These are phyloP conservation scores for Botrytis squamosa DNA, from an alignment of 2,329 filamentous ascomycete species.

Conservation along the genomic window DNA sequence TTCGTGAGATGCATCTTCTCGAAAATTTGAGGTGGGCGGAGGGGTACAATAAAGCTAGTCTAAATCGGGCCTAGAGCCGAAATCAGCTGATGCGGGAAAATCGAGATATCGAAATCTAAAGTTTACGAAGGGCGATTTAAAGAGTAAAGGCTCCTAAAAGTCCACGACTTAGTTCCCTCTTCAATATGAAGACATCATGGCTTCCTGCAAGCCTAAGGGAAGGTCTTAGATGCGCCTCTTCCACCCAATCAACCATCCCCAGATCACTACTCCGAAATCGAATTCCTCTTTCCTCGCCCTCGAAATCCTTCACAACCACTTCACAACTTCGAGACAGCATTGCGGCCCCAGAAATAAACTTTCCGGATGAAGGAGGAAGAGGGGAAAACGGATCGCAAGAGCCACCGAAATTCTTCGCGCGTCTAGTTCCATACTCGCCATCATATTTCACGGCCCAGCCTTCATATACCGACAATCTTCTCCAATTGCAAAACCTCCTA, in stretches of 20 bases:
- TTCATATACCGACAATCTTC: constrained; percentile 79
- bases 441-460: constrained; percentile 94
- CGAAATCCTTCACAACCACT: constrained; percentile 35
- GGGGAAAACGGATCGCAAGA: constrained; percentile 31
- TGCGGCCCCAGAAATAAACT: constrained; percentile 47
- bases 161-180: constrained; percentile 20
- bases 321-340: constrained; percentile 39
- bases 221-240: constrained; percentile 31
- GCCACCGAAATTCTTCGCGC: constrained; percentile 50
- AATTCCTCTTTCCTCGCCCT: constrained; percentile 23
- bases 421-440: constrained; percentile 77
- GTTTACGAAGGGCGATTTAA: constrained; percentile 7
- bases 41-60: constrained; percentile 13
- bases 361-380: constrained; percentile 35
- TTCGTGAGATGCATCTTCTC: constrained; percentile 19
- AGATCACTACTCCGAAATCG: constrained; percentile 24
- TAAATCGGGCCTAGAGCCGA: background rate
- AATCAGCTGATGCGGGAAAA: constrained; percentile 20
- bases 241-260: constrained; percentile 22
- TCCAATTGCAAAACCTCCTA: constrained; percentile 69
- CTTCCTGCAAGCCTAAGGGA: constrained; percentile 34
- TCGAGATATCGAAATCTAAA: constrained; percentile 14
- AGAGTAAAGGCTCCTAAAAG: constrained; percentile 3
- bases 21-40: constrained; percentile 20
- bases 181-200: constrained; percentile 38